Evolutionary conservation across 164 flowering plant genomes (phyloP), one percentile per base, ranked within the genome.

Genomic region (Stephania japonica): DNA sequence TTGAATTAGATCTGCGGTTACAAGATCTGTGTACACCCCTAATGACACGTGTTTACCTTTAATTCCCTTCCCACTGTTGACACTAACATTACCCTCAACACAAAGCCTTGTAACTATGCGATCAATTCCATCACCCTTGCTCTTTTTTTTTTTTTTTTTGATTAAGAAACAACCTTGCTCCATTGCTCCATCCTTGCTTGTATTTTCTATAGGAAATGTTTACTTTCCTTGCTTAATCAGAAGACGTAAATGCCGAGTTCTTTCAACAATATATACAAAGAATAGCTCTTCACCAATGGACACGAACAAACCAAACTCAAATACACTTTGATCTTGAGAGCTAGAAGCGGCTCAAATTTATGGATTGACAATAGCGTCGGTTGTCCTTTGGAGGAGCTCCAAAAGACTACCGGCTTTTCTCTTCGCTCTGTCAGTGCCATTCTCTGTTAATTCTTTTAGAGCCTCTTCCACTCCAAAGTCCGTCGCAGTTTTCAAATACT

Each of bases 361-460:
- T 56, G 62, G n/a, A 56, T 62, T 18, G 1, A 7, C 77, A 24
- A 38, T 32, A 8, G 4, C 74, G 53, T 71, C 78, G 53, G 6
- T 23, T 76, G 63, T 44, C n/a, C 74, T 64, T 23, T 73, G 80
- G 19, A 80, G 73, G 43, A 82, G 77, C 68, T 90, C 97, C 56
- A 91, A 72, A 64, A 91, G 76, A 70, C 77, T 77, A 53, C 75
- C 87, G 16, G 97, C 94, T 85, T 92, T 92, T 73, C 97, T 79
- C 83, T 89, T 90, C 3, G 92, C 97, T 69, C 97, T 80, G 25
- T 92, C 94, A n/a, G 92, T 90, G 32, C 97, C 97, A 79, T 73
- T 88, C 78, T 90, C 92, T 4, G 84, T 72, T 11, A 92, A 76
- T 64, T 89, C 91, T 78, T 82, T 84, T 81, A 92, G 71, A n/a